Conservation (phyloP, 331 rosid species). For the Malus hybrid region DNA sequence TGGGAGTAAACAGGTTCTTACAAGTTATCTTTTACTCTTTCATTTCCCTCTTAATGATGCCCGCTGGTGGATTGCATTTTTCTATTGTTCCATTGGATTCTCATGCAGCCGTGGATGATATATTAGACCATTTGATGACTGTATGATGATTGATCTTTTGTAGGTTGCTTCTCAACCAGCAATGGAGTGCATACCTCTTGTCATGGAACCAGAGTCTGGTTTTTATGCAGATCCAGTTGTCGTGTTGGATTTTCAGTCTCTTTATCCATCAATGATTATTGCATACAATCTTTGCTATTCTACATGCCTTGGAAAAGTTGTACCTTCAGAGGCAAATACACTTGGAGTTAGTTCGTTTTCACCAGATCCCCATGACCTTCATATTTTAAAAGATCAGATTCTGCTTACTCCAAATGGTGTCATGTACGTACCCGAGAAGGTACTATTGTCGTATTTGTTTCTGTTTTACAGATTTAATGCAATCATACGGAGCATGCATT, state of each 20-base stretch:
- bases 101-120: too few species aligned
- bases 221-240: slow-evolving; percentile 93
- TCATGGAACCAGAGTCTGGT: slow-evolving; percentile 97
- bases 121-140: background rate
- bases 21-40: slow-evolving; percentile 14
- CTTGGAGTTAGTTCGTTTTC: slow-evolving; percentile 81
- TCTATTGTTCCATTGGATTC: background rate
- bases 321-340: slow-evolving; percentile 53
- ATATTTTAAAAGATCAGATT: slow-evolving; percentile 56
- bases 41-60: background rate
- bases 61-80: background rate
- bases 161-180: slow-evolving; percentile 99
- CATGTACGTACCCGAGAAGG: slow-evolving; percentile 83
- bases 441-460: slow-evolving; percentile 14
- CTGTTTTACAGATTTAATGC: background rate
- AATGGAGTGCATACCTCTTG: slow-evolving; percentile 95
- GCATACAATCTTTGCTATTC: slow-evolving; percentile 96
- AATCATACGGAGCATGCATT: background rate
- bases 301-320: slow-evolving; percentile 85
- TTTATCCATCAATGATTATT: slow-evolving; percentile 95
- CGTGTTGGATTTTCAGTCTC: slow-evolving; percentile 91
- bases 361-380: slow-evolving; percentile 54
- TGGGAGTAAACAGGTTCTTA: slow-evolving; percentile 71
- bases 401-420: slow-evolving; percentile 88
- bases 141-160: background rate